Evolutionary conservation across 2,329 filamentous ascomycete genomes (phyloP).

Genomic region (Mycosphaerella arachidis): DNA sequence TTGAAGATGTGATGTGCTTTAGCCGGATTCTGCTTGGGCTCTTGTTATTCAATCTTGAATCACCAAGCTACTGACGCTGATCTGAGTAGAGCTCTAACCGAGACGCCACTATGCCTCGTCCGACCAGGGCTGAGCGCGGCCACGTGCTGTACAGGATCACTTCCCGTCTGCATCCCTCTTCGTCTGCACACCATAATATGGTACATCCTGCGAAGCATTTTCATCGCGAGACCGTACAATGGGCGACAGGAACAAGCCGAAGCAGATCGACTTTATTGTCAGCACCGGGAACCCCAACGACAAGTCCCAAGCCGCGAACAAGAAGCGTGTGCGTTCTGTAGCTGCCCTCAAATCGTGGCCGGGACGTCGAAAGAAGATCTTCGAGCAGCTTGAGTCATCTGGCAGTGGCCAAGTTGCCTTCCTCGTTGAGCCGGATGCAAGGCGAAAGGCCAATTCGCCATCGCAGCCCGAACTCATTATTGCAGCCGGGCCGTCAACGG

Average conservation of each 20-base stretch:
- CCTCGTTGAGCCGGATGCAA: slow-evolving; percentile 15
- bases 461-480: background rate
- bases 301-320: slow-evolving; percentile 23
- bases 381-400: slow-evolving; percentile 20
- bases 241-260: slow-evolving; percentile 5
- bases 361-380: slow-evolving; percentile 26
- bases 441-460: slow-evolving; percentile 2
- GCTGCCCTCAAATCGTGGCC: slow-evolving; percentile 30
- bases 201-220: background rate
- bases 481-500: background rate
- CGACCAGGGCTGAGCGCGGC: too few relatives aligned
- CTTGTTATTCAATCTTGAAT: background rate
- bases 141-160: background rate
- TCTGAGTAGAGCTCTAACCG: background rate
- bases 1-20: too few relatives aligned
- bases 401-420: slow-evolving; percentile 21
- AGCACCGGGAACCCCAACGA: slow-evolving; percentile 24
- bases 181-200: background rate
- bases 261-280: slow-evolving; percentile 27
- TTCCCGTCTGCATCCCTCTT: background rate
- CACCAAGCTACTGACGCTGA: background rate
- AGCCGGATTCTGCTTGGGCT: background rate
- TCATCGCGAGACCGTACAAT: background rate
- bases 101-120: background rate
- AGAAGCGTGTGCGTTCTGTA: slow-evolving; percentile 27